These are phyloP conservation scores for Trichoderma erinaceum DNA, from an alignment of 495 filamentous ascomycete genomes.

Conservation along the genomic window DNA sequence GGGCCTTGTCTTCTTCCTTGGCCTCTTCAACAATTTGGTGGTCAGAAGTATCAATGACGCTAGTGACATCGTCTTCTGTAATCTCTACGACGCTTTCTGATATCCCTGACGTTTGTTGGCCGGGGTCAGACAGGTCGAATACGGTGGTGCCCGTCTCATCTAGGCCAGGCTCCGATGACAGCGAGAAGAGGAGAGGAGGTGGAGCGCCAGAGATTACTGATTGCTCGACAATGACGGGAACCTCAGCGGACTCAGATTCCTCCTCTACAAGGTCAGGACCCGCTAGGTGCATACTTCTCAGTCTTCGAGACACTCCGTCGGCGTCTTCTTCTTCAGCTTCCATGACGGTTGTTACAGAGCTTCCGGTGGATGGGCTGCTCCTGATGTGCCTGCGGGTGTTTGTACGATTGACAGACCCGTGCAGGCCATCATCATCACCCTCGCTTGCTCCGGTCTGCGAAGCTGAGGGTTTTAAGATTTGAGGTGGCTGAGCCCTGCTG, in stretches of 20 bases:
- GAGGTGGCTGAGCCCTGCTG: conserved; percentile 24
- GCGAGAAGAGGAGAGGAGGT: conserved; percentile 15
- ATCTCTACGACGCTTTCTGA: conserved; percentile 2
- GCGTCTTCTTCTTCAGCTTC: conserved; percentile 64
- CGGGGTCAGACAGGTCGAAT: conserved; percentile 7
- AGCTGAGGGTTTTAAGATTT: conserved; percentile 44
- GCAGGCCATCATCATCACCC: conserved; percentile 39
- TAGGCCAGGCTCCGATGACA: background rate
- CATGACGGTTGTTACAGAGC: conserved; percentile 61
- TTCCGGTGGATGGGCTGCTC: conserved; percentile 68
- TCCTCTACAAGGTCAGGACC: conserved; percentile 33
- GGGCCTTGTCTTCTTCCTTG: background rate
- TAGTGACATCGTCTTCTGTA: background rate
- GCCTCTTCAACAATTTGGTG: background rate
- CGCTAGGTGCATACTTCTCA: conserved; percentile 37
- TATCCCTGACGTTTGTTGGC: background rate
- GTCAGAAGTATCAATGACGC: background rate
- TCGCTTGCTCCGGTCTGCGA: conserved; percentile 26
- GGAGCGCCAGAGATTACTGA: conserved; percentile 18
- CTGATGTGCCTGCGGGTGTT: conserved; percentile 69
- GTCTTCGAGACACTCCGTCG: conserved; percentile 33
- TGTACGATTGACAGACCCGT: conserved; percentile 39
- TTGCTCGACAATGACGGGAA: conserved; percentile 42
- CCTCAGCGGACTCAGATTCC: conserved; percentile 33
- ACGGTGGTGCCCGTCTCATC: background rate